These are phyloP conservation scores for Hydrangea macrophylla DNA, from an alignment of 148 eudicot genomes.

Conservation along the genomic window DNA sequence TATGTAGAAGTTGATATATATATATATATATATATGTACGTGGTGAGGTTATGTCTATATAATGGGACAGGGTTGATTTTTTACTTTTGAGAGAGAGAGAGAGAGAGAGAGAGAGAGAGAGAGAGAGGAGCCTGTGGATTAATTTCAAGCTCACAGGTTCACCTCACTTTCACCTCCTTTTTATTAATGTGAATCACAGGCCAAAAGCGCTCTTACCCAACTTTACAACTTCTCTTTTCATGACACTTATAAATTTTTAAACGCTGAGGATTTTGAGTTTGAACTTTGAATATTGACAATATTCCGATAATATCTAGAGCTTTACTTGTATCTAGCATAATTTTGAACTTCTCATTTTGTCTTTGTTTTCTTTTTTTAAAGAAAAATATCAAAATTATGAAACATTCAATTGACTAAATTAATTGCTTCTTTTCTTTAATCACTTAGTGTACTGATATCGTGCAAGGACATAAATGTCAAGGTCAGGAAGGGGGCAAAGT, in stretches of 20 bases:
- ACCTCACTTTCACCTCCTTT: constrained; percentile 30
- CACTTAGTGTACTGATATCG: too few relatives aligned
- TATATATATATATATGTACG: constrained; percentile 3
- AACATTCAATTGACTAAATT: too few relatives aligned
- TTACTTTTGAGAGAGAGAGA: constrained; percentile 21
- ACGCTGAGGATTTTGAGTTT: constrained; percentile 15
- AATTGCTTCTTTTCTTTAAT: too few relatives aligned
- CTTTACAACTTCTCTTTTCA: constrained; percentile 46
- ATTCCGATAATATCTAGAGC: too few relatives aligned
- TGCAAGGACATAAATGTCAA: too few relatives aligned
- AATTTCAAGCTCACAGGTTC: constrained; percentile 45
- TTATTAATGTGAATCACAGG: constrained; percentile 68
- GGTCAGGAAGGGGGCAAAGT: too few relatives aligned
- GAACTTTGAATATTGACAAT: constrained; percentile 23
- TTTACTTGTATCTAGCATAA: too few relatives aligned
- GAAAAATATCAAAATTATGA: too few relatives aligned
- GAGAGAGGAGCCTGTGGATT: constrained; percentile 38
- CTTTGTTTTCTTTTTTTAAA: too few relatives aligned
- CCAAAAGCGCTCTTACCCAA: constrained; percentile 36
- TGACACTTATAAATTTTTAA: constrained; percentile 36
- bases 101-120: constrained; percentile 12
- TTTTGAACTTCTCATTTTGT: too few relatives aligned
- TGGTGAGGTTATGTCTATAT: constrained; percentile 12
- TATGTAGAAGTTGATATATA: constrained; percentile 2
- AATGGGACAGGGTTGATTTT: constrained; percentile 22